phyloP scores from a whole-genome alignment of 75 land plant species.

The Selaginella tamariscina region DNA sequence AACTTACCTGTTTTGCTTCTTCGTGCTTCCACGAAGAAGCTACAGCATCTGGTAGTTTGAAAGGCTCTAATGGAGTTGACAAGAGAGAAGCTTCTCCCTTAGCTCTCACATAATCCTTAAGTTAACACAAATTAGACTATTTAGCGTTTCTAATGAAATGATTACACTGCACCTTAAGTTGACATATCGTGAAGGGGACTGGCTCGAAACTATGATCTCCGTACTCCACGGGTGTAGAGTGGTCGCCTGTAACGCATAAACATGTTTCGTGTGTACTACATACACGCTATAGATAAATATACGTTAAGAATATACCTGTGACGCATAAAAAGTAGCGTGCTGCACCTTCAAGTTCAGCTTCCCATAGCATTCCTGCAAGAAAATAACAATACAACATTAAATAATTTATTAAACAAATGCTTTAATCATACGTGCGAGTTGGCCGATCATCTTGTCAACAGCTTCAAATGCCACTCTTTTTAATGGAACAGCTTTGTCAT shows the following conservation, averaged over 20 bases:
- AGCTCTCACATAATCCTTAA: constrained; percentile 67
- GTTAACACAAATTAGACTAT: too few species aligned
- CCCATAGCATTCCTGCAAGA: too few species aligned
- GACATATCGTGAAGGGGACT: constrained; percentile 79
- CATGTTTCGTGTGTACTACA: too few species aligned
- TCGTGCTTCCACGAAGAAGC: constrained; percentile 5
- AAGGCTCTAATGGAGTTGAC: constrained; percentile 42
- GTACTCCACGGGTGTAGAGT: constrained; percentile 96
- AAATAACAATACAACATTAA: too few species aligned
- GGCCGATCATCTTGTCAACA: constrained; percentile 71
- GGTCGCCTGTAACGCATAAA: constrained; percentile 97
- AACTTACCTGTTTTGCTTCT: too few species aligned
- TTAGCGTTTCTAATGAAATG: too few species aligned
- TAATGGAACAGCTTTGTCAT: constrained; percentile 74
- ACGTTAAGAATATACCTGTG: too few species aligned
- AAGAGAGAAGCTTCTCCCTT: constrained; percentile 42
- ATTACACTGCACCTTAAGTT: too few species aligned
- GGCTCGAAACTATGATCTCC: constrained; percentile 98
- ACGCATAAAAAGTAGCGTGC: constrained; percentile 61
- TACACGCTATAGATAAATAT: too few species aligned
- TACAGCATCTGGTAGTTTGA: constrained; percentile 49
- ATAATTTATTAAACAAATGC: too few species aligned
- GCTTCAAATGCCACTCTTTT: constrained; percentile 86
- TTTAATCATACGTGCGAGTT: constrained; percentile 62
- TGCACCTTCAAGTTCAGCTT: constrained; percentile 51